A percentile compares a stretch with the other conserved stretches of the same genome.
These are phyloP conservation scores for Phytophthora pluvialis DNA, from an alignment of 352 stramenopile genomes.

Conservation along the genomic window DNA sequence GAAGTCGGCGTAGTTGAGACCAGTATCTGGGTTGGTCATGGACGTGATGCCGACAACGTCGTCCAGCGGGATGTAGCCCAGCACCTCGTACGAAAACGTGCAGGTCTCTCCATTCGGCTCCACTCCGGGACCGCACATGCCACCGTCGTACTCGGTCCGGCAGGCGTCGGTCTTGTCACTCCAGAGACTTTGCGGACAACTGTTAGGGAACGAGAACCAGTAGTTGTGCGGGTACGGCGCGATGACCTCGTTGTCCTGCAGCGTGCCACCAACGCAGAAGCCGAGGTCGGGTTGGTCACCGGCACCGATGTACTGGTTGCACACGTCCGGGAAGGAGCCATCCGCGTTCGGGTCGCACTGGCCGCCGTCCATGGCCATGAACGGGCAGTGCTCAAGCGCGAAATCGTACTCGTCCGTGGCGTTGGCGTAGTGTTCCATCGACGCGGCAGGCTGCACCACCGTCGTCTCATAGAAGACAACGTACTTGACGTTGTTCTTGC, in stretches of 20 bases:
- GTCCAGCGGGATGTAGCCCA: constrained; percentile 68
- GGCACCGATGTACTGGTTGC: constrained; percentile 61
- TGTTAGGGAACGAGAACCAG: constrained; percentile 88
- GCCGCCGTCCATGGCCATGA: constrained; percentile 63
- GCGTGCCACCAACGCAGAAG: constrained; percentile 50
- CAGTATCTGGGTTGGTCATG: constrained; percentile 54
- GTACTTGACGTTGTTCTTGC: constrained; percentile 68
- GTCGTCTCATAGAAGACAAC: constrained; percentile 72
- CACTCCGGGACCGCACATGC: constrained; percentile 52
- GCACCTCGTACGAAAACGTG: constrained; percentile 68
- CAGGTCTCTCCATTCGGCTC: constrained; percentile 67
- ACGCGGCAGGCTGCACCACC: constrained; percentile 47
- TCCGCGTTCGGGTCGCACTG: constrained; percentile 55
- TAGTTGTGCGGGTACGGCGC: constrained; percentile 81
- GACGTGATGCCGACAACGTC: constrained; percentile 76
- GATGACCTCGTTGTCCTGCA: constrained; percentile 49
- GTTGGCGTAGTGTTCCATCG: constrained; percentile 55
- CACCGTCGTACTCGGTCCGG: constrained; percentile 43
- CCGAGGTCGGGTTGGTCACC: constrained; percentile 53
- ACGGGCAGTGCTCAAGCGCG: constrained; percentile 59
- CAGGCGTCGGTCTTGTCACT: constrained; percentile 49
- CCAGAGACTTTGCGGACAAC: constrained; percentile 53
- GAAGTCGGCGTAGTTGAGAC: constrained; percentile 51
- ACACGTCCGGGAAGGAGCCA: constrained; percentile 42
- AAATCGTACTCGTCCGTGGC: constrained; percentile 35